Conservation (phyloP, 106 monocot genomes). For the Cymbidium sinense region DNA sequence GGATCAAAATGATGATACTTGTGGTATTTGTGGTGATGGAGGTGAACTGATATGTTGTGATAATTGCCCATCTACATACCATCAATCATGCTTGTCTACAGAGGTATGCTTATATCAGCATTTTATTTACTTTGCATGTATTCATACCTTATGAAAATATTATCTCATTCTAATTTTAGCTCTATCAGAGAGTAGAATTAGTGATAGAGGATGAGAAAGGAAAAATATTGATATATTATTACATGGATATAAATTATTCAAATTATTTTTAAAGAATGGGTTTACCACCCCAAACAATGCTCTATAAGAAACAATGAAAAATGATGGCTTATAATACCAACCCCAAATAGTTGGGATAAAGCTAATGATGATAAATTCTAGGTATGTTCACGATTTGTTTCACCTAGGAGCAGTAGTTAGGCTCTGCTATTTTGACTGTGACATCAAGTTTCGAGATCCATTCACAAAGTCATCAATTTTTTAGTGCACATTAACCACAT, state of each 20-base stretch:
- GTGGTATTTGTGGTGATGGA: slow-evolving; percentile 87
- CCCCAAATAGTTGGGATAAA: too few species aligned
- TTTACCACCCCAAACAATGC: too few species aligned
- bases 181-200: background rate
- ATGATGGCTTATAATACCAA: too few species aligned
- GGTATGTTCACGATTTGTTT: background rate
- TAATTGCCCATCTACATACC: slow-evolving; percentile 86
- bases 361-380: background rate
- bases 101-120: slow-evolving; percentile 26
- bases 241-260: too few species aligned
- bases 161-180: background rate
- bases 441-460: too few species aligned
- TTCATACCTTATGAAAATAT: background rate
- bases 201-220: too few species aligned
- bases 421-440: too few species aligned
- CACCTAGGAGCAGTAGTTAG: background rate
- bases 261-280: too few species aligned
- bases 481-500: too few species aligned
- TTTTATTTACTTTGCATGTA: background rate
- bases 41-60: slow-evolving; percentile 95
- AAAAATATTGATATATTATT: too few species aligned
- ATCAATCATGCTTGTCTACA: slow-evolving; percentile 52
- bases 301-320: too few species aligned
- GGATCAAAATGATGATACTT: slow-evolving; percentile 95
- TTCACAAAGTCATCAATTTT: too few species aligned